Conservation (phyloP, 306 rosid genomes). For the Cicer chorassanicum region DNA sequence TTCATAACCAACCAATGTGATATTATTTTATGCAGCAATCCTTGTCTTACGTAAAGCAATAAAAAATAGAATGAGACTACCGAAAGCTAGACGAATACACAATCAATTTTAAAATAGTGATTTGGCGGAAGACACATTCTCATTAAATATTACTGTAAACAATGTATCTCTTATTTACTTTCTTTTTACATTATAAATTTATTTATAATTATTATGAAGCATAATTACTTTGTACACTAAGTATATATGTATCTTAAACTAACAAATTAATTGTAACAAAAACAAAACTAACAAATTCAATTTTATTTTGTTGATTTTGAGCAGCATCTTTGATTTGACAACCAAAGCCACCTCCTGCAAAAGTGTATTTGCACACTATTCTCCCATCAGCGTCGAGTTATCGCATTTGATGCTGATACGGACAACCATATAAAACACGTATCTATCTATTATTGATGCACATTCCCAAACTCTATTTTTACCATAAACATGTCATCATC, state of each 20-base stretch:
- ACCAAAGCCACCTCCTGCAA: conserved; percentile 16
- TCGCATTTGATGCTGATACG: conserved; percentile 53
- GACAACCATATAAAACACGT: conserved; percentile 8
- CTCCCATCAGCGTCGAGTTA: conserved; percentile 56
- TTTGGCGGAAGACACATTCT: too few relatives aligned
- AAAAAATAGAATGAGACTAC: conserved; percentile 27
- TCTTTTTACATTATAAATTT: too few relatives aligned
- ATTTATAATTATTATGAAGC: too few relatives aligned
- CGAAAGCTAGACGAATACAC: conserved; percentile 35
- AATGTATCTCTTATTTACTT: too few relatives aligned
- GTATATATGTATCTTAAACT: too few relatives aligned
- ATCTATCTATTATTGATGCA: conserved; percentile 37
- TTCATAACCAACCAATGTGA: conserved; percentile 46
- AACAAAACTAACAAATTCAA: background rate
- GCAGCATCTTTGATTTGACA: background rate
- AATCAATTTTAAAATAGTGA: background rate
- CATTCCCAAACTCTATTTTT: conserved; percentile 29
- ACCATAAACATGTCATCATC: conserved; percentile 41
- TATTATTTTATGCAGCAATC: conserved; percentile 38
- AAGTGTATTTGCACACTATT: conserved; percentile 42
- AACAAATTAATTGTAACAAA: background rate
- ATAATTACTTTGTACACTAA: too few relatives aligned
- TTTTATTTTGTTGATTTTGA: background rate
- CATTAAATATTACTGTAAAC: too few relatives aligned
- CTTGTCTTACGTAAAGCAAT: conserved; percentile 33